Evolutionary conservation across 129 eudicot species (phyloP), one percentile per base, ranked within the genome.

Genomic region (Artemisia tridentata): DNA sequence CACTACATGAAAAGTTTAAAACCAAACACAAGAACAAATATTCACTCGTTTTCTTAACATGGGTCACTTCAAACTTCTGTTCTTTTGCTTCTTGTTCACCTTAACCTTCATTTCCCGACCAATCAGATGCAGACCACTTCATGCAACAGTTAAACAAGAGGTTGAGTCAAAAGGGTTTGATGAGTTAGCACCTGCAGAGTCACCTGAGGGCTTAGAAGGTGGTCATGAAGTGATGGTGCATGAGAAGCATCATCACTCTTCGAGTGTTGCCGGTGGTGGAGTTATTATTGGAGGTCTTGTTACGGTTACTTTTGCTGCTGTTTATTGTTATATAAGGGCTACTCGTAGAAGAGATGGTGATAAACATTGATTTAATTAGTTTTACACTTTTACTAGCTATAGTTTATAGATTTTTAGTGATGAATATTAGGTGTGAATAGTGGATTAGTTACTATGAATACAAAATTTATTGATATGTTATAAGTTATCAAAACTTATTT

Each of bases 261-360:
- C 91, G 45, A 84, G 78, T 0, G 70, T 81, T 18, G 91, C 88
- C 8, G 91, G 88, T 11, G 96, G 86, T 0, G 96, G 88, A 1
- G 88, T 85, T 11, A 83, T 88, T 56, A 81, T 88, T 46, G 88
- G 91, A 63, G 96, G 96, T 7, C 88, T 88, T 67, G 77, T 70
- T 0, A 81, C 85, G 20, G 85, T 74, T 20, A 49, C 80, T 68
- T 88, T 83, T 7, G 96, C 88, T 1, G 86, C 96, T 72, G 84
- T 88, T 77, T 88, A 73, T 43, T 85, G 91, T 72, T 88, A 88
- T 80, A 85, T 87, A 70, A 75, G 93, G 60, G 89, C 82, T 52
- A 87, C 93, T 3, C 78, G 93, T 20, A 74, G 15, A 73, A 79
- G 71, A 27, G 81, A 67, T 3, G 84, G 29, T 5, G 75, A 78